Conservation (phyloP, 164 flowering plant genomes). For the Amborella trichopoda region DNA sequence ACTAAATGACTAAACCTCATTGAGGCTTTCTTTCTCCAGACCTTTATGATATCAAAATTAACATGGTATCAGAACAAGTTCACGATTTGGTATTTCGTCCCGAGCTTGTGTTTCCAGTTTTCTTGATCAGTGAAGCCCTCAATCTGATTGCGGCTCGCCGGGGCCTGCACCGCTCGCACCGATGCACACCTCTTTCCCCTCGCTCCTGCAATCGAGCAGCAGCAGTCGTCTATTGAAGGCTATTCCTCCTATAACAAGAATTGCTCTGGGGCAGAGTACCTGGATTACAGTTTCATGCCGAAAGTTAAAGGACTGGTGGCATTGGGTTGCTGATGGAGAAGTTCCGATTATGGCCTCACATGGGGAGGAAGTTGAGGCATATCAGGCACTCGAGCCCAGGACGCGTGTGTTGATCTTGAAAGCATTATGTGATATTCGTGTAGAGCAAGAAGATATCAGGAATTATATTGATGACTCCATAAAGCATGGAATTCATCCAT, state of each 20-base stretch:
- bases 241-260: slow-evolving; percentile 89
- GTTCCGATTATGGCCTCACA: slow-evolving; percentile 91
- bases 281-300: slow-evolving; percentile 96
- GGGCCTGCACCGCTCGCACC: too few relatives aligned
- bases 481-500: slow-evolving; percentile 73
- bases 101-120: too few relatives aligned
- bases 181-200: too few relatives aligned
- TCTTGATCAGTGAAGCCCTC: too few relatives aligned
- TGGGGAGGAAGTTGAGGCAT: slow-evolving; percentile 79
- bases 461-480: slow-evolving; percentile 71
- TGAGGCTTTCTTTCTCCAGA: too few relatives aligned
- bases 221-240: slow-evolving; percentile 64
- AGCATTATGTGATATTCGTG: slow-evolving; percentile 95
- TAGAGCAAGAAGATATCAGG: slow-evolving; percentile 98
- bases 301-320: slow-evolving; percentile 98
- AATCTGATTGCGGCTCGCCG: too few relatives aligned
- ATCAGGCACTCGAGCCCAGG: slow-evolving; percentile 75
- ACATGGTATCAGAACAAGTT: too few relatives aligned
- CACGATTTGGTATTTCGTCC: too few relatives aligned
- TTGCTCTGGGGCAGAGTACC: slow-evolving; percentile 89
- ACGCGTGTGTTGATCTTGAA: slow-evolving; percentile 85
- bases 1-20: too few relatives aligned
- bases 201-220: too few relatives aligned
- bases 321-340: slow-evolving; percentile 99
- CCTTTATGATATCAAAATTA: too few relatives aligned